Percentiles rank a stretch among this genome's conserved stretches.
Evolutionary conservation across 1,284 basidiomycete genomes (phyloP).

Genomic region (Phlebopus sp.): DNA sequence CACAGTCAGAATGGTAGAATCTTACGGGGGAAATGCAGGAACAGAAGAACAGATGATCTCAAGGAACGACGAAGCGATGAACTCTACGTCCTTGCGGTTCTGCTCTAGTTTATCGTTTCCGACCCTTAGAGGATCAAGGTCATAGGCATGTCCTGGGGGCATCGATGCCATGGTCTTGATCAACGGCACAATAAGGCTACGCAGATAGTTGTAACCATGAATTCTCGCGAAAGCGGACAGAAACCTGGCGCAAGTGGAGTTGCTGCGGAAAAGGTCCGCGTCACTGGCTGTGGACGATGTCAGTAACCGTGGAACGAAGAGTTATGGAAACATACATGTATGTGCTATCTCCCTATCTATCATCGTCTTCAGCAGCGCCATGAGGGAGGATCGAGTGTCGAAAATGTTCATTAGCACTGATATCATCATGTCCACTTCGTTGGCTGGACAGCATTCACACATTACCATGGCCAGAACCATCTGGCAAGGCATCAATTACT

Average conservation of each 20-base stretch:
- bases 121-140: slow-evolving; percentile 73
- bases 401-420: slow-evolving; percentile 86
- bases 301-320: slow-evolving; percentile 4
- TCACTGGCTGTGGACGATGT: slow-evolving; percentile 62
- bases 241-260: slow-evolving; percentile 82
- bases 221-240: slow-evolving; percentile 82
- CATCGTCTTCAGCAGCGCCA: slow-evolving; percentile 77
- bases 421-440: slow-evolving; percentile 81
- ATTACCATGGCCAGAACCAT: slow-evolving; percentile 80
- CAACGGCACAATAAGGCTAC: slow-evolving; percentile 74
- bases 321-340: slow-evolving; percentile 51
- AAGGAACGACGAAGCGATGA: slow-evolving; percentile 76
- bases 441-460: slow-evolving; percentile 78
- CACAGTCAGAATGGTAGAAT: slow-evolving; percentile 4
- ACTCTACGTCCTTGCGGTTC: slow-evolving; percentile 72
- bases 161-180: slow-evolving; percentile 71
- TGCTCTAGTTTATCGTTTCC: slow-evolving; percentile 59
- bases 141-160: slow-evolving; percentile 74
- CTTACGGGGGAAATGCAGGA: slow-evolving; percentile 73
- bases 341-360: slow-evolving; percentile 81
- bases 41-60: slow-evolving; percentile 73
- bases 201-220: slow-evolving; percentile 86
- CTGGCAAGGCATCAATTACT: slow-evolving; percentile 36
- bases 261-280: slow-evolving; percentile 78
- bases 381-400: slow-evolving; percentile 71